Evolutionary conservation across 192 early-diverging fungal species (phyloP).

Genomic region (Spizellomyces sp.): DNA sequence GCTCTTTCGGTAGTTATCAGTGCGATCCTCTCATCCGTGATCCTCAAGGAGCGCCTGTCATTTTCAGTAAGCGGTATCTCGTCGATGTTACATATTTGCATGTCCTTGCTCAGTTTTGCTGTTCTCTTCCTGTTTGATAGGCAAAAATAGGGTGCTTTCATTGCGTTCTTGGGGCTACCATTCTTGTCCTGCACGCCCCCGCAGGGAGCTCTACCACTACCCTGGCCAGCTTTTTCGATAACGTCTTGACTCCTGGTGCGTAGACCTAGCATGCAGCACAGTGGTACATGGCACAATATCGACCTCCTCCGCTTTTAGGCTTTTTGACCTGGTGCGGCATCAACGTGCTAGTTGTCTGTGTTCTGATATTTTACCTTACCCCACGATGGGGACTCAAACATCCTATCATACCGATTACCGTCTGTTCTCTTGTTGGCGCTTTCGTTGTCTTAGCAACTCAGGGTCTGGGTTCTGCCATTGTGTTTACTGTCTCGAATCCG

Average conservation of each 20-base stretch:
- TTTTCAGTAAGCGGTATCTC: constrained; percentile 17
- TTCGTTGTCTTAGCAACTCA: constrained; percentile 69
- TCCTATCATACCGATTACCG: constrained; percentile 54
- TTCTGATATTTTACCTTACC: constrained; percentile 58
- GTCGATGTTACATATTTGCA: too few relatives aligned
- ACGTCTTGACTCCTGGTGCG: constrained; percentile 35
- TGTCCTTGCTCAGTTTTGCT: too few relatives aligned
- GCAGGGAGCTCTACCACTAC: constrained; percentile 43
- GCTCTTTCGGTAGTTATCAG: constrained; percentile 88
- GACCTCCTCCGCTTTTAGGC: neutral
- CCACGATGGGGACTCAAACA: constrained; percentile 63
- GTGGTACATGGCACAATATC: neutral
- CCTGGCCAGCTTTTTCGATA: constrained; percentile 44
- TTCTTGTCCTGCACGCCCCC: constrained; percentile 59
- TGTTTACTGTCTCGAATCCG: constrained; percentile 51
- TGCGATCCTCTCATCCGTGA: constrained; percentile 62
- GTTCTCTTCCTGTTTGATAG: neutral
- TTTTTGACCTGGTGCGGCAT: constrained; percentile 20
- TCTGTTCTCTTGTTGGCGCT: constrained; percentile 65
- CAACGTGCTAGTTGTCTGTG: constrained; percentile 28
- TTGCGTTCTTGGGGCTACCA: constrained; percentile 63
- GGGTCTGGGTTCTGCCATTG: constrained; percentile 66
- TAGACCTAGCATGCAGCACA: neutral
- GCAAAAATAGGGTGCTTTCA: constrained; percentile 69
- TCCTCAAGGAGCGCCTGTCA: constrained; percentile 68